A percentile compares a stretch with the other conserved stretches of the same genome.
Conservation (phyloP, 768 basidiomycete species). For the Chlorophyllum brunneum region DNA sequence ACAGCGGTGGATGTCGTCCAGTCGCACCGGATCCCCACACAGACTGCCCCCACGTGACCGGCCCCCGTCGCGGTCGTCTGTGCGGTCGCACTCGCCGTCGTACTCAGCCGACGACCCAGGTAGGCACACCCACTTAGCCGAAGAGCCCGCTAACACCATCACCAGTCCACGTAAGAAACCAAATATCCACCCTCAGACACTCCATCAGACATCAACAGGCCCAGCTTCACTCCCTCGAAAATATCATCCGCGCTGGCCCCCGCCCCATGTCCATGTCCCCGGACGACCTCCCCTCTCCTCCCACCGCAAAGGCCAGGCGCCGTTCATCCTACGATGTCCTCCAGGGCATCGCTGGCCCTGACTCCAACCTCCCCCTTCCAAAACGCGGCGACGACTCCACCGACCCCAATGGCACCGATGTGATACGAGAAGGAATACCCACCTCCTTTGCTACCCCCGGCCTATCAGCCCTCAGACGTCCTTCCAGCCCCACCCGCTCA, state of each 20-base stretch:
- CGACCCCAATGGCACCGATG: constrained; percentile 38
- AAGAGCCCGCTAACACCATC: neutral
- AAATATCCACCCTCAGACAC: constrained; percentile 80
- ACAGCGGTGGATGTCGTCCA: constrained; percentile 32
- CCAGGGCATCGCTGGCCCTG: constrained; percentile 68
- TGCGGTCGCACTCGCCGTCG: constrained; percentile 53
- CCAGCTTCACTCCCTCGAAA: constrained; percentile 68
- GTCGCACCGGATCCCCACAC: constrained; percentile 11
- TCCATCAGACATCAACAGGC: constrained; percentile 83
- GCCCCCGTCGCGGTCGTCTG: constrained; percentile 39
- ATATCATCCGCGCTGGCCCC: constrained; percentile 60
- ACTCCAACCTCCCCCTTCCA: constrained; percentile 71
- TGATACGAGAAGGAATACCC: constrained; percentile 73
- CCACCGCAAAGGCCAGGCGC: constrained; percentile 49
- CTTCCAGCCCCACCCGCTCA: constrained; percentile 71
- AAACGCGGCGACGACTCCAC: constrained; percentile 41
- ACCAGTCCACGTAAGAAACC: constrained; percentile 70
- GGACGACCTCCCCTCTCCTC: constrained; percentile 12
- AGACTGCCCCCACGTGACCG: constrained; percentile 7
- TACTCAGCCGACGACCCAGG: constrained; percentile 63
- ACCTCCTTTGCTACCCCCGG: constrained; percentile 45
- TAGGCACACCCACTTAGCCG: constrained; percentile 28
- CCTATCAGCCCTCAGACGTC: constrained; percentile 42
- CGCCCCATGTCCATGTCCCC: constrained; percentile 35
- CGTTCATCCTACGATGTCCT: constrained; percentile 73